These are phyloP conservation scores for Globisporangium spinosum DNA, from an alignment of 352 stramenopile genomes.

Conservation along the genomic window DNA sequence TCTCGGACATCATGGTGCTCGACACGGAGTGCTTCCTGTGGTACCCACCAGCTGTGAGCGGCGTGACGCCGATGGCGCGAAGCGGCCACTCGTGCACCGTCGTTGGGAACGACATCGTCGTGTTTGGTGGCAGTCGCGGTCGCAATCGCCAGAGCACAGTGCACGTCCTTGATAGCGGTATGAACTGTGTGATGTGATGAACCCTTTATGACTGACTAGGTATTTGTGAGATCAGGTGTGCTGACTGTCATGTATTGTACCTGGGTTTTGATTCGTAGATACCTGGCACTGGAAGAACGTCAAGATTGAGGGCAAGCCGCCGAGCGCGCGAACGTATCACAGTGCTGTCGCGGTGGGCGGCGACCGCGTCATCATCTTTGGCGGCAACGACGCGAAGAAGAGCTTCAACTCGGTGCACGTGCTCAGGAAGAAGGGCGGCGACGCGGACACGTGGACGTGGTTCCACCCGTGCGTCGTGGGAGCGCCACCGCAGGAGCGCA, in stretches of 20 bases:
- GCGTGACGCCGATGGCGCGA: constrained; percentile 51
- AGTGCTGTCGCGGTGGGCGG: constrained; percentile 58
- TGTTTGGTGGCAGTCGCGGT: constrained; percentile 74
- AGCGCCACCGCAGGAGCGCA: constrained; percentile 66
- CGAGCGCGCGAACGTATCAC: constrained; percentile 89
- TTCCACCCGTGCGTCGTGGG: constrained; percentile 82
- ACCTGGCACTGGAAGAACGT: constrained; percentile 88
- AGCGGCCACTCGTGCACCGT: constrained; percentile 77
- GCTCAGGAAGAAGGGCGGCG: constrained; percentile 52
- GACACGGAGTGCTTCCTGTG: constrained; percentile 93
- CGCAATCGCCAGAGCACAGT: constrained; percentile 73
- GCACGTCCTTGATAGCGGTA: constrained; percentile 70
- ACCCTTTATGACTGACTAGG: background rate
- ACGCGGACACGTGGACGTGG: constrained; percentile 73
- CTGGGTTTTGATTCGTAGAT: constrained; percentile 31
- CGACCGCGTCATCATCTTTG: constrained; percentile 90
- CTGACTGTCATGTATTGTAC: background rate
- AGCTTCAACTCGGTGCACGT: constrained; percentile 93
- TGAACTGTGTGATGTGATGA: constrained; percentile 4
- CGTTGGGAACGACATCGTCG: constrained; percentile 68
- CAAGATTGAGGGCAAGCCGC: constrained; percentile 86
- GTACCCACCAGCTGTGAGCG: constrained; percentile 88
- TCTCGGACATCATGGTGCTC: constrained; percentile 88
- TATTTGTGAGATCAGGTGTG: constrained; percentile 6
- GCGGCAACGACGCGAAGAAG: constrained; percentile 89